Percentiles rank a stretch among this genome's conserved stretches.
phyloP scores from a whole-genome alignment of 106 monocot species.

The Dendrobium nobile region DNA sequence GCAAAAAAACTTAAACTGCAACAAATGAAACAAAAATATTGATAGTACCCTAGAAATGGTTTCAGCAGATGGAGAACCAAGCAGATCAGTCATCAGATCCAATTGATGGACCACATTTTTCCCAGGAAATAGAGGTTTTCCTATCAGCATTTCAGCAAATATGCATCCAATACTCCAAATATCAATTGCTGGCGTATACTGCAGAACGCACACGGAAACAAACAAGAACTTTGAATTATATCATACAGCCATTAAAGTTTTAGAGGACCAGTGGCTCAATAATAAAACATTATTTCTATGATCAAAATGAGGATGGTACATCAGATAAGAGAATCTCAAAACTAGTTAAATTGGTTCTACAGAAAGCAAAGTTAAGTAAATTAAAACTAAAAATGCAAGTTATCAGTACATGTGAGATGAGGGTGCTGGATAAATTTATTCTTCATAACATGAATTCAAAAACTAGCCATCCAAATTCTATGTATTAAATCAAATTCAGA shows the following conservation, averaged over 20 bases:
- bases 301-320: neutral
- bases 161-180: slow-evolving; percentile 74
- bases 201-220: slow-evolving; percentile 12
- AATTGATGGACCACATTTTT: slow-evolving; percentile 65
- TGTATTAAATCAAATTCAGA: neutral
- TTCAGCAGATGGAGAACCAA: slow-evolving; percentile 50
- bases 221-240: neutral
- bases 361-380: neutral
- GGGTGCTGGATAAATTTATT: neutral
- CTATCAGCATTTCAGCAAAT: slow-evolving; percentile 53
- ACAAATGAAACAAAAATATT: neutral
- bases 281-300: neutral
- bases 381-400: too few species aligned
- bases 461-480: neutral
- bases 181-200: slow-evolving; percentile 71
- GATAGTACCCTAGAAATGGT: slow-evolving; percentile 35
- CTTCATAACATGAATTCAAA: neutral
- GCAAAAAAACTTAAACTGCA: neutral
- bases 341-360: neutral
- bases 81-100: slow-evolving; percentile 62
- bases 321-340: neutral
- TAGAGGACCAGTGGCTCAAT: neutral
- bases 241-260: neutral
- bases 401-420: neutral
- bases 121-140: slow-evolving; percentile 58